These are phyloP conservation scores for Panus rudis DNA, from an alignment of 768 basidiomycete genomes.

Conservation along the genomic window DNA sequence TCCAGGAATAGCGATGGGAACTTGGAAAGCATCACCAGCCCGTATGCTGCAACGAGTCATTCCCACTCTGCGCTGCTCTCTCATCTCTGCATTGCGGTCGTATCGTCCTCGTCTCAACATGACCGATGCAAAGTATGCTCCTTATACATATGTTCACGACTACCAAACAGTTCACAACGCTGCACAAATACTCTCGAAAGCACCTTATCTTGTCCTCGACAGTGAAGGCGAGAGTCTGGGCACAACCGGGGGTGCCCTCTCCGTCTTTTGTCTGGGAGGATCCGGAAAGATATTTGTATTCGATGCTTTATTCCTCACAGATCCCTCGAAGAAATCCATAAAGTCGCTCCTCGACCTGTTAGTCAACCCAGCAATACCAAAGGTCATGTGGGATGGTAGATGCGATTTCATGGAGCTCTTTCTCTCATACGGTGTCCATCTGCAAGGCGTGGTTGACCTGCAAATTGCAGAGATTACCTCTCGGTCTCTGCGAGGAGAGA, in stretches of 20 bases:
- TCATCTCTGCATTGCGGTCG: no score
- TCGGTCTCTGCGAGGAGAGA: conserved; percentile 6
- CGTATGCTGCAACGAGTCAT: no score
- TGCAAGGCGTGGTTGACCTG: conserved; percentile 32
- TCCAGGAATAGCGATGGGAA: no score
- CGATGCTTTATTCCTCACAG: conserved; percentile 26
- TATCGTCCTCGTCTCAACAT: no score
- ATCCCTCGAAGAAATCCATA: conserved; percentile 7
- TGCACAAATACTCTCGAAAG: not conserved
- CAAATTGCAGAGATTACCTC: conserved; percentile 32
- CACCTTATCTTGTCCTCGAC: conserved; percentile 27
- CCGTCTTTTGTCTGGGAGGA: conserved; percentile 31
- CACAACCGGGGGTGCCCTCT: conserved; percentile 24
- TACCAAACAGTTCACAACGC: not conserved
- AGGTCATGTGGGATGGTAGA: conserved; percentile 38
- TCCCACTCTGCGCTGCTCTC: no score
- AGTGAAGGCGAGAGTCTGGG: conserved; percentile 36
- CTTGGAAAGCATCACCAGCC: no score
- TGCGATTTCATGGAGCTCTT: conserved; percentile 33
- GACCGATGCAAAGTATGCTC: no score
- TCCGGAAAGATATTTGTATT: conserved; percentile 31
- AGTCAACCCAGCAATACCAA: conserved; percentile 22
- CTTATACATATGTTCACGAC: not conserved
- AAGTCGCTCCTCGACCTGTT: conserved; percentile 23
- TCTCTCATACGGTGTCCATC: conserved; percentile 19